Evolutionary conservation across 208 protist genomes (phyloP).

Genomic region (Leishmania tarentolae): DNA sequence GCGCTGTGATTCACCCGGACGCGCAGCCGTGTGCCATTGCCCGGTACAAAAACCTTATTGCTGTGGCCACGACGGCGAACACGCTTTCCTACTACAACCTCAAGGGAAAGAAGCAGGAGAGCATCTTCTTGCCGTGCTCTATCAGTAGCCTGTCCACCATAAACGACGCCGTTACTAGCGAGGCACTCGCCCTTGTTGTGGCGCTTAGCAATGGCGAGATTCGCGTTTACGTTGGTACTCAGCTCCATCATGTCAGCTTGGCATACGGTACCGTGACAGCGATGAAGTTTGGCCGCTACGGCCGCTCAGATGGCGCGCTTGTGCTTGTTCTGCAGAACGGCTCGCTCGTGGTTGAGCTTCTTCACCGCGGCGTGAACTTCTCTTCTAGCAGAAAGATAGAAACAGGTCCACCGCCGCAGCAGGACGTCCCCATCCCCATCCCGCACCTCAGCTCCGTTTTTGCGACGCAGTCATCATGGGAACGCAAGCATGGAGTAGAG

Average conservation of each 20-base stretch:
- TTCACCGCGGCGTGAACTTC: constrained; percentile 87
- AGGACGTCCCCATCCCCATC: constrained; percentile 92
- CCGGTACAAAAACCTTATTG: constrained; percentile 83
- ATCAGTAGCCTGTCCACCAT: constrained; percentile 80
- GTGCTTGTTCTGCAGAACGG: constrained; percentile 88
- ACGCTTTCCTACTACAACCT: constrained; percentile 91
- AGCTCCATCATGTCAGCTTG: constrained; percentile 81
- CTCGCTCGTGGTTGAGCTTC: constrained; percentile 90
- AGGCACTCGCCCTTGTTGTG: constrained; percentile 85
- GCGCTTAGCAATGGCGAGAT: constrained; percentile 91
- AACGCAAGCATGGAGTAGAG: constrained; percentile 78
- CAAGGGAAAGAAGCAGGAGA: constrained; percentile 87
- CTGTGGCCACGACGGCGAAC: constrained; percentile 88
- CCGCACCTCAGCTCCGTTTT: constrained; percentile 94
- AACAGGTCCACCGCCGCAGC: constrained; percentile 82
- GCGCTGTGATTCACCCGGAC: constrained; percentile 89
- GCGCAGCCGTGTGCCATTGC: constrained; percentile 81
- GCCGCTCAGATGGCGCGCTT: constrained; percentile 90
- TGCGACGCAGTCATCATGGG: constrained; percentile 91
- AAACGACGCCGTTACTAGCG: constrained; percentile 51
- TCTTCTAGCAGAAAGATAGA: constrained; percentile 30
- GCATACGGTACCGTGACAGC: constrained; percentile 78
- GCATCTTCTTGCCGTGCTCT: constrained; percentile 70
- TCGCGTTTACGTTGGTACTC: constrained; percentile 91
- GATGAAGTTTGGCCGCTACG: constrained; percentile 92